Base-by-base conservation (phyloP, 1,139 yeast genomes). In the Saccharomyces hybrid region DNA sequence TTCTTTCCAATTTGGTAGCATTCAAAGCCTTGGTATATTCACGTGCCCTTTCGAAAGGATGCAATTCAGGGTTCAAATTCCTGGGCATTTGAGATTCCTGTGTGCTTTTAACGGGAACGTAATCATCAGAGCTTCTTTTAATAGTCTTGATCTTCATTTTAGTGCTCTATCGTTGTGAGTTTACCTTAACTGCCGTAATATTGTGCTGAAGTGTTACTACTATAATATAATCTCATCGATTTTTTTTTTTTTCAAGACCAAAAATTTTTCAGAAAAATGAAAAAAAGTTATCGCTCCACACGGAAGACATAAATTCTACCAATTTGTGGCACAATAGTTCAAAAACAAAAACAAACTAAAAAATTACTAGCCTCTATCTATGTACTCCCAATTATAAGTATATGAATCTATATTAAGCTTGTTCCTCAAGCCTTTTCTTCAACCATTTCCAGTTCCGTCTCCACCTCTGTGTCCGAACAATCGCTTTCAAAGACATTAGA, bases 11-110 rank as follows among this genome's bases (percentile, higher is more conserved):
- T 70, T 95, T 95, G 16, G 98, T 91, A 27, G 99, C 98, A 56
- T 90, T 91, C 54, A 95, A 73, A 1, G 99, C 99, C 62, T 91
- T 81, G 16, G 97, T 88, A 67, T 95, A 95, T 71, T 95, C 99
- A 68, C 99, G 78, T 3, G 98, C 97, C 62, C 98, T 78, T 73
- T 95, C 98, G 67, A 93, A 93, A 0, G 98, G 99, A 73, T 95
- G 99, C 52, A 93, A 76, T 20, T 95, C 96, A 2, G 99, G 97
- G 67, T 93, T 86, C 66, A 95, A 75, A 71, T 95, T 95, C 59
- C 99, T 79, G 0, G 97, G 95, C 54, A 89, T 73, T 25, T 95
- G 81, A 3, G 93, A 84, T 63, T 89, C 91, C 70, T 91, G 97
- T 1, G 95, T 83, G 71, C 88, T 89, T 61, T 91, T 78, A 41